A percentile compares a stretch with the other conserved stretches of the same genome.
These are phyloP conservation scores for Brassica incana DNA, from an alignment of 345 rosid species.

Conservation along the genomic window DNA sequence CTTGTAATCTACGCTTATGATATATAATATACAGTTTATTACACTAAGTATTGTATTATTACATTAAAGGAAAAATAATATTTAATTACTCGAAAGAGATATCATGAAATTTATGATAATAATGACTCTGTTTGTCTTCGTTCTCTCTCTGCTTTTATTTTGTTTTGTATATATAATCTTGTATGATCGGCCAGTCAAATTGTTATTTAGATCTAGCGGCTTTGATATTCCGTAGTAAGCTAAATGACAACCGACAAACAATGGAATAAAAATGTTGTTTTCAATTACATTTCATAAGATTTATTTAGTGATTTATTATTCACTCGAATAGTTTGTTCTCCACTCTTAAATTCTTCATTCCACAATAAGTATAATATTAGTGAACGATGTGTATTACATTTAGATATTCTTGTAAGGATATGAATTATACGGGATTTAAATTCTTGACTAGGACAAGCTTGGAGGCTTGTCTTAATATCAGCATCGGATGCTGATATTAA, in stretches of 20 bases:
- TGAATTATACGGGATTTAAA: neutral
- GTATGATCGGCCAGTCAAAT: too few relatives aligned
- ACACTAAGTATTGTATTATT: neutral
- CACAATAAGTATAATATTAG: neutral
- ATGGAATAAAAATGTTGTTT: neutral
- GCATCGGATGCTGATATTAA: neutral
- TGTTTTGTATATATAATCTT: neutral
- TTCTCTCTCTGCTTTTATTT: neutral
- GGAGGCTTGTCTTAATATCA: too few relatives aligned
- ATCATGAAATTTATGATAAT: neutral
- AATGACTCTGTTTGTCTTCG: neutral
- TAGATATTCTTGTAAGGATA: neutral
- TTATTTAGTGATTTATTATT: neutral
- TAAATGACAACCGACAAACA: constrained; percentile 62
- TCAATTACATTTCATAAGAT: neutral
- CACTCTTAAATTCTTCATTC: neutral
- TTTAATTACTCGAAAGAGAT: neutral
- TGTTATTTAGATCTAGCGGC: constrained; percentile 10
- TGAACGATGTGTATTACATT: neutral
- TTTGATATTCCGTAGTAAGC: constrained; percentile 19
- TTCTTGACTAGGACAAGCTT: too few relatives aligned
- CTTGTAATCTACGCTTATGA: constrained; percentile 15
- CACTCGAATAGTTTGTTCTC: too few relatives aligned
- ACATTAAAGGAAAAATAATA: neutral
- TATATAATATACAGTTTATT: neutral